These are phyloP conservation scores for Myxozyma mucilagina DNA, from an alignment of 805 yeast genomes.

Conservation along the genomic window DNA sequence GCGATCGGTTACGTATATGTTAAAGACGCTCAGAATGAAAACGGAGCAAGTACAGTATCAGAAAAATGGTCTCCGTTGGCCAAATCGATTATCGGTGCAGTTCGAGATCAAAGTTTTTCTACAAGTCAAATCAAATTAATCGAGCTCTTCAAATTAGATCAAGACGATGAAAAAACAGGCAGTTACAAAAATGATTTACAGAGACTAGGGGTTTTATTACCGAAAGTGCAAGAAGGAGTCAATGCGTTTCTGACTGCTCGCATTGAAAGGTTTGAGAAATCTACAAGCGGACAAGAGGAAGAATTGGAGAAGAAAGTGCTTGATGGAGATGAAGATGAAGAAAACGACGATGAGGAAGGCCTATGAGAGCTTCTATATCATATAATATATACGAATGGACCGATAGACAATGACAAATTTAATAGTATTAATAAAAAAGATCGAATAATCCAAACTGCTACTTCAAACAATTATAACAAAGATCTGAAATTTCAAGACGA, in stretches of 20 bases:
- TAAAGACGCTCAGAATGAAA: neutral
- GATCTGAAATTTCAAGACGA: neutral
- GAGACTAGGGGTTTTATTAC: conserved; percentile 7
- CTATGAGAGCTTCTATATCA: too few relatives aligned
- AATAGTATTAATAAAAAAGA: neutral
- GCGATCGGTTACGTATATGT: neutral
- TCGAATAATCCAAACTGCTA: neutral
- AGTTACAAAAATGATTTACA: neutral
- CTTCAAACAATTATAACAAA: neutral
- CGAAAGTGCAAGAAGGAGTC: conserved; percentile 21
- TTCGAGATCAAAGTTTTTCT: neutral
- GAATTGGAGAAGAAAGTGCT: conserved; percentile 21
- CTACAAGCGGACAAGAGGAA: conserved; percentile 10
- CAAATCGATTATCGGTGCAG: neutral
- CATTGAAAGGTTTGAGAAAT: conserved; percentile 7
- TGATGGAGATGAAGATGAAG: conserved; percentile 32
- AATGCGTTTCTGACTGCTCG: conserved; percentile 28
- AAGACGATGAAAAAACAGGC: neutral
- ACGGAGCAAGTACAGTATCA: neutral
- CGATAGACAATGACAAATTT: neutral
- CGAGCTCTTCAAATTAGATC: neutral
- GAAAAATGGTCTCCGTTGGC: neutral
- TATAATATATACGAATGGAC: too few relatives aligned
- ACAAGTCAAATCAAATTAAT: neutral
- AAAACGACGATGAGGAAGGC: conserved; percentile 19